Evolutionary conservation across 169 alveolate species (phyloP).

Genomic region (Plasmodium cynomolgi): DNA sequence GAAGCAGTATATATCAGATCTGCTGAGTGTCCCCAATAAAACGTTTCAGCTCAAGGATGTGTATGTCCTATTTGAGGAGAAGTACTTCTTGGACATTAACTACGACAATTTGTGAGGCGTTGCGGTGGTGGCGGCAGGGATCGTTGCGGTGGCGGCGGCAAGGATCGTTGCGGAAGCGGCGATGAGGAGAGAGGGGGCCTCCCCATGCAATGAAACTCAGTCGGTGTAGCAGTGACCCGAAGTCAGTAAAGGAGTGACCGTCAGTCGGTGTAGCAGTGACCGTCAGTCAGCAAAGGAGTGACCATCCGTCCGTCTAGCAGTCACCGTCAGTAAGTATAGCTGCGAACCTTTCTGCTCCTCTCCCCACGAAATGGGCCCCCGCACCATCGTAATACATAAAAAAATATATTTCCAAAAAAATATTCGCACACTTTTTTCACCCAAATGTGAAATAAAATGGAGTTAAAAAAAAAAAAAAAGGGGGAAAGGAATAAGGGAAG

Average conservation of each 20-base stretch:
- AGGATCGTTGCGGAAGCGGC: neutral
- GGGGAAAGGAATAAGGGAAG: neutral
- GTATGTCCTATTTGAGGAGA: slow-evolving; percentile 43
- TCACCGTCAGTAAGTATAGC: neutral
- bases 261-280: neutral
- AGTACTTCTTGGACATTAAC: slow-evolving; percentile 23
- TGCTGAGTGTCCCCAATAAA: slow-evolving; percentile 8
- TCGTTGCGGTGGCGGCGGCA: neutral
- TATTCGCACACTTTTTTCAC: neutral
- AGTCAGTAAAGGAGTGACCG: too few relatives aligned
- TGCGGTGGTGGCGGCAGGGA: neutral
- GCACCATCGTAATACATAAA: neutral
- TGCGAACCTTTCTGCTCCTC: neutral
- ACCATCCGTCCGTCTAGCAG: neutral
- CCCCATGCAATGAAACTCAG: neutral
- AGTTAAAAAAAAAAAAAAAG: neutral
- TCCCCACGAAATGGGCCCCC: neutral
- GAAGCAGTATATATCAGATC: slow-evolving; percentile 9
- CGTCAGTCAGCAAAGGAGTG: too few relatives aligned
- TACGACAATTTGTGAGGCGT: slow-evolving; percentile 4
- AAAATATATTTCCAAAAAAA: neutral
- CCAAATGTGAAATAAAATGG: neutral
- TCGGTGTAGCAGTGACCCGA: neutral
- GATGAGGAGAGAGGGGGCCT: too few relatives aligned
- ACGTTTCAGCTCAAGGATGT: slow-evolving; percentile 27